Base-by-base conservation (phyloP, 140 eudicot species). In the Cichorium intybus region DNA sequence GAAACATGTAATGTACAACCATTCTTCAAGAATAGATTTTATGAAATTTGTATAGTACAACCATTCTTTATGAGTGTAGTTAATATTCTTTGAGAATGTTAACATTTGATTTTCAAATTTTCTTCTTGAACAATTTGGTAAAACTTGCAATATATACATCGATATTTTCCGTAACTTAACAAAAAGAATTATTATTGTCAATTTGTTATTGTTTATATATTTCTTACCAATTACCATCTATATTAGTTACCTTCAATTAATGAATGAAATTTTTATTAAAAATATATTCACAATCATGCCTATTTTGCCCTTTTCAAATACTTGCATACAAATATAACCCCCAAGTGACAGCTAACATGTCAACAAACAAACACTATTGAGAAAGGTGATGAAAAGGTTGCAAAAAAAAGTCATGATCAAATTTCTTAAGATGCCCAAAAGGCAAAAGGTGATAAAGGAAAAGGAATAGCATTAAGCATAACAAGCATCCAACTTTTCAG, bases 391-490 rank as follows among this genome's bases (percentile, higher is more conserved):
- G 59, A 55, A 72, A 63, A 72, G 66, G 49, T 54, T 45, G 51
- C 53, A 43, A 63, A 50, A 63, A 50, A 54, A 72, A 72, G 77
- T 72, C 60, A 54, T 51, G 23, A 45, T 72, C 72, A 55, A 51
- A 5, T 20, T 53, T 72, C 63, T 63, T 53, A 53, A 72, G 77
- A 72, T 72, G 66, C 77, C 24, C 23, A 64, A 54, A 63, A 63
- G 26, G 71, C 23, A 64, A 54, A 63, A 63, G 26, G 71, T 39
- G 23, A 54, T 62, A 71, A 71, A 71, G 76, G 39, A 71, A 72
- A 72, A 72, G 77, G 71, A 72, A 52, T 54, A 72, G 72, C 66
- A 72, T 72, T 72, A 72, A 55, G 66, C 72, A 55, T 54, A 63
- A 63, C 52, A 63, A 72, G 71, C 71, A 72, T 63, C 77, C 66